Evolutionary conservation across 2,329 filamentous ascomycete species (phyloP).

Genomic region (Capronia coronata): DNA sequence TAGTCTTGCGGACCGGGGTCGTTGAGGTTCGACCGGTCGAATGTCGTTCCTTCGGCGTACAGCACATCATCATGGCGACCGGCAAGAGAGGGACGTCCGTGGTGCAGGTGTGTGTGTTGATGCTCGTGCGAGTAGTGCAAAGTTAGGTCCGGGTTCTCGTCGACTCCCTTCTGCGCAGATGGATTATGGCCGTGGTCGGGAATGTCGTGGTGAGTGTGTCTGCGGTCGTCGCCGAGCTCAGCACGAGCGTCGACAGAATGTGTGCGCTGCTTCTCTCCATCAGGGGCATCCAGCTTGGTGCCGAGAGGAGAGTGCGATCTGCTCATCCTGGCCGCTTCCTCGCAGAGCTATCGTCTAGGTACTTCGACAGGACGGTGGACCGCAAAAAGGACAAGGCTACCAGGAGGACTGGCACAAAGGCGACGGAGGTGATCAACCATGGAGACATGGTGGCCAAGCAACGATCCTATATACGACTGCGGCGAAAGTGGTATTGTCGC

Average conservation of each 20-base stretch:
- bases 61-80: conserved; percentile 41
- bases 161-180: conserved; percentile 24
- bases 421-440: conserved; percentile 23
- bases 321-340: conserved; percentile 19
- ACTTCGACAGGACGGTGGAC: conserved; percentile 26
- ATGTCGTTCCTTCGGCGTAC: conserved; percentile 43
- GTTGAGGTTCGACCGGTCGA: conserved; percentile 36
- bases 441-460: conserved; percentile 21
- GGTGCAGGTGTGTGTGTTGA: conserved; percentile 37
- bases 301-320: background rate
- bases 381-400: conserved; percentile 25
- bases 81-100: conserved; percentile 34
- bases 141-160: conserved; percentile 33
- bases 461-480: conserved; percentile 9
- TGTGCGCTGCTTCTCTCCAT: conserved; percentile 2
- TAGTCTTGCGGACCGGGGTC: conserved; percentile 39
- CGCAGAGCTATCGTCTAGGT: conserved; percentile 24
- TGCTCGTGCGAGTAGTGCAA: conserved; percentile 37
- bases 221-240: conserved; percentile 12
- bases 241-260: conserved; percentile 9
- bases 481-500: background rate
- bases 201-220: conserved; percentile 19
- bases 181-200: conserved; percentile 27
- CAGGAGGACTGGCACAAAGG: conserved; percentile 21
- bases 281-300: conserved; percentile 9